Percentiles rank a stretch among this genome's conserved stretches.
Evolutionary conservation across 2,329 filamentous ascomycete genomes (phyloP).

Genomic region (Aspergillus thermomutatus): DNA sequence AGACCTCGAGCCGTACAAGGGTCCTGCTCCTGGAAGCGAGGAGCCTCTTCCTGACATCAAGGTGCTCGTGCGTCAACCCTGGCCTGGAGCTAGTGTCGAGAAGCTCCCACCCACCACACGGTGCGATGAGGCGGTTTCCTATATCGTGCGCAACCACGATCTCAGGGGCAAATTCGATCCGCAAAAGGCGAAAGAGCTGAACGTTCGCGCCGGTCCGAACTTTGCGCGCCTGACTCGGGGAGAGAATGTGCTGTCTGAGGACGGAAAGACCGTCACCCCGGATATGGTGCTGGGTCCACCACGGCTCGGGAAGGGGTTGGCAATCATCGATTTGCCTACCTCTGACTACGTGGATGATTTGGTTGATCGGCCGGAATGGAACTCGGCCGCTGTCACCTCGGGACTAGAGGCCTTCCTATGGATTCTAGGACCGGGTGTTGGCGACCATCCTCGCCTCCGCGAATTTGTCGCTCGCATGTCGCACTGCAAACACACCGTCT

Average conservation of each 20-base stretch:
- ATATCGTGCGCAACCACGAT: slow-evolving; percentile 74
- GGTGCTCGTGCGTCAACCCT: slow-evolving; percentile 72
- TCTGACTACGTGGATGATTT: slow-evolving; percentile 67
- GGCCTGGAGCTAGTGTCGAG: slow-evolving; percentile 67
- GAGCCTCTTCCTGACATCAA: slow-evolving; percentile 59
- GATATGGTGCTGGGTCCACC: slow-evolving; percentile 77
- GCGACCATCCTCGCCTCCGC: slow-evolving; percentile 59
- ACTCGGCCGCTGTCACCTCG: slow-evolving; percentile 60
- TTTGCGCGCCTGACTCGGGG: slow-evolving; percentile 63
- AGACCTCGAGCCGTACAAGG: slow-evolving; percentile 65
- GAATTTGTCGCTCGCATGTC: slow-evolving; percentile 65
- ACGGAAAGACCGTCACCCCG: slow-evolving; percentile 70
- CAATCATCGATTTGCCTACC: slow-evolving; percentile 75
- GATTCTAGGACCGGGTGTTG: slow-evolving; percentile 70
- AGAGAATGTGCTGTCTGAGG: slow-evolving; percentile 58
- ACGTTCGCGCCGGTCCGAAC: slow-evolving; percentile 58
- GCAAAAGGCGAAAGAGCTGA: slow-evolving; percentile 60
- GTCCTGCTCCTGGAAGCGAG: slow-evolving; percentile 58
- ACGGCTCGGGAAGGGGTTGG: slow-evolving; percentile 68
- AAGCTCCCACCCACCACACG: slow-evolving; percentile 66
- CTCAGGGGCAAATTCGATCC: slow-evolving; percentile 78
- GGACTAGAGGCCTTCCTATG: slow-evolving; percentile 71
- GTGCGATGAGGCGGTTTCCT: slow-evolving; percentile 70
- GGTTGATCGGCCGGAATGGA: slow-evolving; percentile 70
- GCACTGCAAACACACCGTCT: slow-evolving; percentile 70